A percentile compares a stretch with the other conserved stretches of the same genome.
Evolutionary conservation across 1,284 basidiomycete species (phyloP).

Genomic region (Bondarzewia mesenterica): DNA sequence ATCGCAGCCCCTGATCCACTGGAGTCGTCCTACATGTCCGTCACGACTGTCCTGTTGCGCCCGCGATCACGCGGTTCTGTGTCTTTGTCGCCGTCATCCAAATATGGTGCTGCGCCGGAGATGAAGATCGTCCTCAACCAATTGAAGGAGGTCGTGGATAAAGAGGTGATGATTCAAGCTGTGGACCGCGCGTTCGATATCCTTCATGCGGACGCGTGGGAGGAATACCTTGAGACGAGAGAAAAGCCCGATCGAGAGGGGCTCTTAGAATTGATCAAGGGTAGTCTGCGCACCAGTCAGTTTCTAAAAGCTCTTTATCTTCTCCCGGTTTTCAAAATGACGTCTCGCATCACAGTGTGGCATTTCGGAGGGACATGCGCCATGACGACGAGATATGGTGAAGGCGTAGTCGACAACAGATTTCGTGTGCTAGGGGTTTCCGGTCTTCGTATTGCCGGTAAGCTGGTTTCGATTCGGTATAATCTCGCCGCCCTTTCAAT

Average conservation of each 20-base stretch:
- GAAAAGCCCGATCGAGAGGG: neutral
- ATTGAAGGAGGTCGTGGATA: neutral
- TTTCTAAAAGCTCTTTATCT: neutral
- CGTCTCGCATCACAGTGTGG: neutral
- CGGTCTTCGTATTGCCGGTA: neutral
- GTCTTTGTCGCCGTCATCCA: neutral
- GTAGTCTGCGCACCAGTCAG: neutral
- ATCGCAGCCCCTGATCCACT: neutral
- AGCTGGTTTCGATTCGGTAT: neutral
- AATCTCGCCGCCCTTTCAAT: neutral
- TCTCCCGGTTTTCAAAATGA: neutral
- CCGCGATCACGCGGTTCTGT: neutral
- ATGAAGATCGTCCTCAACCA: neutral
- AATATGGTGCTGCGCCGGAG: no score
- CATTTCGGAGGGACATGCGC: neutral
- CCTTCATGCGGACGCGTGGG: neutral
- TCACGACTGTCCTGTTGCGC: constrained; percentile 1
- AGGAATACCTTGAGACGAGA: neutral
- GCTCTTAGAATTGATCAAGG: neutral
- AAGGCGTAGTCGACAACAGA: neutral
- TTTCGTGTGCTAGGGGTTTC: neutral
- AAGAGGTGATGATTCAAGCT: neutral
- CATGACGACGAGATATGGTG: neutral
- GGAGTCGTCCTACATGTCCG: constrained; percentile 1
- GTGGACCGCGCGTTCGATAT: neutral